Conservation (phyloP, 2,329 filamentous ascomycete genomes). For the Pseudocercospora macadamiae region DNA sequence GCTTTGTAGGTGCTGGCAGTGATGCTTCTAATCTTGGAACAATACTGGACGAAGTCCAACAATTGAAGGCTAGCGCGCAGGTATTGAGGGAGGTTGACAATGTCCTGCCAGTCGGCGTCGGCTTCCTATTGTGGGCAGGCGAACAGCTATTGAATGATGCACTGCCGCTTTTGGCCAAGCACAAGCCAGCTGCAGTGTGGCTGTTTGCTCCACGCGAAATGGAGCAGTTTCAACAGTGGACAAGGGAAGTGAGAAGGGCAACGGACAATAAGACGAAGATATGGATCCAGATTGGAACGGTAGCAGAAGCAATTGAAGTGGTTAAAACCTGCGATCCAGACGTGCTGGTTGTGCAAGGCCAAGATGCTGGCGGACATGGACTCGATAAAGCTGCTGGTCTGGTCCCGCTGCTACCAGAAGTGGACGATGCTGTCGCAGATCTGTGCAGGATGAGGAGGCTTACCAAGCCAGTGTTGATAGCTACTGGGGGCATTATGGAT, state of each 20-base stretch:
- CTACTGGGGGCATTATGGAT: conserved; percentile 64
- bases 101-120: conserved; percentile 59
- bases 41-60: conserved; percentile 35
- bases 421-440: conserved; percentile 50
- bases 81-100: conserved; percentile 23
- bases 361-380: conserved; percentile 68
- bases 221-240: conserved; percentile 41
- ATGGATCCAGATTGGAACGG: conserved; percentile 65
- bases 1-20: conserved; percentile 51
- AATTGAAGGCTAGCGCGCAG: conserved; percentile 30
- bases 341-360: conserved; percentile 64
- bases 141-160: conserved; percentile 45
- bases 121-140: conserved; percentile 62
- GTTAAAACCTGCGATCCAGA: conserved; percentile 55
- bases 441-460: conserved; percentile 21
- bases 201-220: conserved; percentile 63
- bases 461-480: conserved; percentile 48
- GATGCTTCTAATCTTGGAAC: conserved; percentile 41
- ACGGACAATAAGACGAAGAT: conserved; percentile 49
- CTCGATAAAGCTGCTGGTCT: conserved; percentile 58
- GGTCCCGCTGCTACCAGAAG: conserved; percentile 61
- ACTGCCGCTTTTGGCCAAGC: conserved; percentile 54
- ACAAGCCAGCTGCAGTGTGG: conserved; percentile 64
- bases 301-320: conserved; percentile 57
- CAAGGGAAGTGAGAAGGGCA: conserved; percentile 34